Percentiles rank a stretch among this genome's conserved stretches.
These are phyloP conservation scores for Penicillium expansum DNA, from an alignment of 2,329 filamentous ascomycete genomes.

Conservation along the genomic window DNA sequence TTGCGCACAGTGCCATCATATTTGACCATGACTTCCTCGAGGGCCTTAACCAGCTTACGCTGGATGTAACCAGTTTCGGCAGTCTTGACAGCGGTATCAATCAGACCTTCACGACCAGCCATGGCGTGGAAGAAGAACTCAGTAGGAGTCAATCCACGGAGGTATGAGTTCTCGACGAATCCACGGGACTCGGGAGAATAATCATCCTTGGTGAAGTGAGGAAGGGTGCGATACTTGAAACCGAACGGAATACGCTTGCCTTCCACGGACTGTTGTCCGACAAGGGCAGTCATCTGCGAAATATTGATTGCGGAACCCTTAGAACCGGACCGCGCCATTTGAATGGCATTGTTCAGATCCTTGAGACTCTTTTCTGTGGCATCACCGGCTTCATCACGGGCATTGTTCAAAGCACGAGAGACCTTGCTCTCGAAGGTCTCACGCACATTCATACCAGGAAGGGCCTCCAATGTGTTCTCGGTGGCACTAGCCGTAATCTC, in stretches of 20 bases:
- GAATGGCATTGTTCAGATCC: conserved; percentile 92
- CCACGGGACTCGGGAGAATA: conserved; percentile 96
- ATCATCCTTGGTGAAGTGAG: conserved; percentile 98
- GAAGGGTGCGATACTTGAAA: conserved; percentile 95
- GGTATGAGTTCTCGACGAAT: conserved; percentile 98
- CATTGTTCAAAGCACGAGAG: conserved; percentile 87
- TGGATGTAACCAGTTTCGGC: conserved; percentile 99
- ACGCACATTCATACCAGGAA: conserved; percentile 97
- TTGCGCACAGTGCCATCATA: conserved; percentile 98
- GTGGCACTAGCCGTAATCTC: conserved; percentile 74
- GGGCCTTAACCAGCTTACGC: conserved; percentile 93
- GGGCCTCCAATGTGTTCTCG: conserved; percentile 80
- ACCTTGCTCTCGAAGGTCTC: conserved; percentile 98
- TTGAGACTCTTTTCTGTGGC: conserved; percentile 89
- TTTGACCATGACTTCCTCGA: conserved; percentile 96
- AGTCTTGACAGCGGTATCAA: conserved; percentile 98
- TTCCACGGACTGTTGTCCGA: conserved; percentile 97
- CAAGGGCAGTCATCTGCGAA: conserved; percentile 97
- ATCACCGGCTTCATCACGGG: conserved; percentile 94
- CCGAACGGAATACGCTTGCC: conserved; percentile 98
- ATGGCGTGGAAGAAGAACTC: conserved; percentile 99
- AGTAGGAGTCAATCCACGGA: conserved; percentile 88
- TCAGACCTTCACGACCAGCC: conserved; percentile 99
- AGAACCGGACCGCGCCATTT: conserved; percentile 94
- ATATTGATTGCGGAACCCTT: conserved; percentile 99